Conservation (phyloP, 768 basidiomycete species). For the Lenzites betulinus region DNA sequence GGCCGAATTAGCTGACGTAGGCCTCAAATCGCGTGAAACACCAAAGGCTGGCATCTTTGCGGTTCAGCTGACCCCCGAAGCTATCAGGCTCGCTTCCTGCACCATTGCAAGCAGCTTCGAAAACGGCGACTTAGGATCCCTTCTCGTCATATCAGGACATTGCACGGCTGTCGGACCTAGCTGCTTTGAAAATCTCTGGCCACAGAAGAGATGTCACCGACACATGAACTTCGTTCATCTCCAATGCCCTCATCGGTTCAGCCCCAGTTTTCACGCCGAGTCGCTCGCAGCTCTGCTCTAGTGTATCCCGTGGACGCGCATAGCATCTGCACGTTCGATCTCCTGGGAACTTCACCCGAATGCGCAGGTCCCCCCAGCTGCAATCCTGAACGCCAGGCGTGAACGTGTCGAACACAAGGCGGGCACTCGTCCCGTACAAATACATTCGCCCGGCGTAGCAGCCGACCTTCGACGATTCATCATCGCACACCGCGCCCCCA, state of each 20-base stretch:
- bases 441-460: not conserved
- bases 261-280: not conserved
- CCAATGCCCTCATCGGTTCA: not conserved
- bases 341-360: not conserved
- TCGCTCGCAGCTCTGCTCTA: conserved; percentile 6
- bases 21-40: not conserved
- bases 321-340: not conserved
- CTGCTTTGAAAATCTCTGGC: not conserved
- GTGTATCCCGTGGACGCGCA: conserved; percentile 4
- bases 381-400: not conserved
- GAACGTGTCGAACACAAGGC: conserved; percentile 20
- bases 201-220: not conserved
- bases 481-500: not conserved
- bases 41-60: not conserved
- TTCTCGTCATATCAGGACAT: not conserved
- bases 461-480: conserved; percentile 1
- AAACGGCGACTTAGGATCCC: not conserved
- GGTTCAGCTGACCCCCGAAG: not conserved
- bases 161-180: not conserved
- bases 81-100: not conserved
- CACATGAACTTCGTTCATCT: not conserved
- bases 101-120: not conserved
- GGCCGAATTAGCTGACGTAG: not conserved
- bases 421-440: conserved; percentile 3
- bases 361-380: not conserved